Percentiles rank a stretch among this genome's conserved stretches.
These are phyloP conservation scores for Violaceomyces palustris DNA, from an alignment of 1,284 basidiomycete species.

Conservation along the genomic window DNA sequence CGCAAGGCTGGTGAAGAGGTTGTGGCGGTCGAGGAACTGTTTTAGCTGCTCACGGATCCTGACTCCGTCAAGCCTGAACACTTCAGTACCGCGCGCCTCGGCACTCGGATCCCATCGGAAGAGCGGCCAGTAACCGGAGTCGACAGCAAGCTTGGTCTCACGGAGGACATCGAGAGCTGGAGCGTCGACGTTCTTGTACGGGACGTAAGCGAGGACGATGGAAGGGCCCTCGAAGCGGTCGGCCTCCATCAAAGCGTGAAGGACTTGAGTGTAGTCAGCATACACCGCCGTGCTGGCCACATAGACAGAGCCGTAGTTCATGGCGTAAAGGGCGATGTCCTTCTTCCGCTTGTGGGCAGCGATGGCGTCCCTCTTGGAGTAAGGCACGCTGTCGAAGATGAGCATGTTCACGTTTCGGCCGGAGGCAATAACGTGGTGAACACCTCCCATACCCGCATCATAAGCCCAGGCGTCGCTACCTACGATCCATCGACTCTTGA, in stretches of 20 bases:
- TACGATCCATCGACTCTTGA: conserved; percentile 73
- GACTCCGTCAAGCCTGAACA: conserved; percentile 86
- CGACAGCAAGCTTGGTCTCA: conserved; percentile 94
- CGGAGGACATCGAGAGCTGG: conserved; percentile 83
- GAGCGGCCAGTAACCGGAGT: conserved; percentile 94
- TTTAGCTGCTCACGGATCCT: conserved; percentile 90
- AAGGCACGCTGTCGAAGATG: conserved; percentile 87
- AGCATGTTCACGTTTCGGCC: conserved; percentile 89
- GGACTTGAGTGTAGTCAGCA: conserved; percentile 88
- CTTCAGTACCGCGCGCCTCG: conserved; percentile 66
- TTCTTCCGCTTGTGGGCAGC: conserved; percentile 51
- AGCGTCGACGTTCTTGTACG: conserved; percentile 66
- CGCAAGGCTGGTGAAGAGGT: conserved; percentile 87
- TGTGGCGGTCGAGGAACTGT: conserved; percentile 91
- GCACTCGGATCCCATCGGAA: conserved; percentile 95
- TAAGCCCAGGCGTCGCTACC: conserved; percentile 97
- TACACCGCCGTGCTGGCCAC: conserved; percentile 93
- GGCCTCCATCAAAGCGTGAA: conserved; percentile 87
- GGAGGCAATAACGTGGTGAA: conserved; percentile 89
- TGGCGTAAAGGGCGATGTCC: conserved; percentile 66
- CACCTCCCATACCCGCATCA: conserved; percentile 89
- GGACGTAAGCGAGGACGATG: conserved; percentile 89
- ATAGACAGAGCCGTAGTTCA: conserved; percentile 96
- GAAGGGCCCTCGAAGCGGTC: conserved; percentile 85
- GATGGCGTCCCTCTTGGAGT: conserved; percentile 62